Evolutionary conservation across 352 stramenopile species (phyloP), one percentile per base, ranked within the genome.

Genomic region (Globisporangium lucens): DNA sequence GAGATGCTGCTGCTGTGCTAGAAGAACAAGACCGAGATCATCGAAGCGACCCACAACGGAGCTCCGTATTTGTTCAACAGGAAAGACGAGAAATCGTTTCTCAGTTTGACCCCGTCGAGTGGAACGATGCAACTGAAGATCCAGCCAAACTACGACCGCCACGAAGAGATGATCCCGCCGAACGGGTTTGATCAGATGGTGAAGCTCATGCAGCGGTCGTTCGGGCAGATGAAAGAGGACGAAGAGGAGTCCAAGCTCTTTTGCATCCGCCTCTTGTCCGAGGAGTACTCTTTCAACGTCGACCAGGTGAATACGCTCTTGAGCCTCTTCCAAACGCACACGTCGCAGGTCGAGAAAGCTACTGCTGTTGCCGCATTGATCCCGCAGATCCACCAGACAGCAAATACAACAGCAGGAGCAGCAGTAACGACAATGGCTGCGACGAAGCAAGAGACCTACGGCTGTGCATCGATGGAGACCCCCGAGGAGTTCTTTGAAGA

Each of bases 401-500:
- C 22, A 27, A 71, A 57, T 27, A 17, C 51, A 12, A 27, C 69
- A 64, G 7, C 35, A 61, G 27, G 10, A 46, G 38, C 38, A 46
- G 38, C 38, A 46, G 38, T 10, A 59, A 13, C 29, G 17, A 24
- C 43, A 24, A 9, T n/a, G 27, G 3, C n/a, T 30, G 30, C 17
- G 9, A 53, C 64, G 27, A 57, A 62, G 6, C 74, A 85, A 29
- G 81, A 85, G 20, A 65, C 81, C 8, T 85, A 78, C 24, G 83
- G 89, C 66, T 91, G 81, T 56, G 81, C 77, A 38, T 77, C 78
- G 29, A 88, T 91, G 76, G 69, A 79, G 56, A 74, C 66, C 2
- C 83, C 83, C 1, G 66, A 77, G 6, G 75, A 89, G 62, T 93
- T 90, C 63, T 93, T 93, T 53, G 82, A 91, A 65, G 85, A 93